Percentiles rank a stretch among this genome's conserved stretches.
Evolutionary conservation across 1,284 basidiomycete genomes (phyloP).

Genomic region (Laetiporus sulphureus): DNA sequence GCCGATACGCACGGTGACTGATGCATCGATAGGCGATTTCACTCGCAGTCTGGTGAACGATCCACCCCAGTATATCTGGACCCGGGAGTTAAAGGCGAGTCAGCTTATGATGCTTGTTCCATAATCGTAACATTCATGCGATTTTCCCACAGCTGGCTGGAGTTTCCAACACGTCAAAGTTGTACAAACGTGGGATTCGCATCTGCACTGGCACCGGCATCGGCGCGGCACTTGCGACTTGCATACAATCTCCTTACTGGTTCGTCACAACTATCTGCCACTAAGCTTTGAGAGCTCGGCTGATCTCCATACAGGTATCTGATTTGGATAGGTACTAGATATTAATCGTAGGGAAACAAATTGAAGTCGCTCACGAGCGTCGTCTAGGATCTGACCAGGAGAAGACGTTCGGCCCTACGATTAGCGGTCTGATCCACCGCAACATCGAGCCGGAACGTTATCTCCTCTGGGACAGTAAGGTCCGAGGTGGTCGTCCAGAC

Average conservation of each 20-base stretch:
- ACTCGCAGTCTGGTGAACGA: constrained; percentile 62
- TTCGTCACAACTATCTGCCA: constrained; percentile 25
- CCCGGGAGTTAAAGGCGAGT: constrained; percentile 62
- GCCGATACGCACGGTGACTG: not conserved
- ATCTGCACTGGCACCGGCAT: constrained; percentile 76
- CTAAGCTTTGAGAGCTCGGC: constrained; percentile 1
- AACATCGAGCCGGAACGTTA: constrained; percentile 63
- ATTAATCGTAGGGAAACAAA: constrained; percentile 3
- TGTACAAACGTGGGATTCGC: constrained; percentile 71
- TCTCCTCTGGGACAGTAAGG: constrained; percentile 68
- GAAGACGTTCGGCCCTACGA: constrained; percentile 73
- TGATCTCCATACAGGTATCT: constrained; percentile 45
- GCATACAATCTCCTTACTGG: constrained; percentile 66
- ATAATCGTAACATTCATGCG: constrained; percentile 1
- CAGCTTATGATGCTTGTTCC: not conserved
- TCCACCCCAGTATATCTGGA: constrained; percentile 64
- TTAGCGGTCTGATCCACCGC: constrained; percentile 58
- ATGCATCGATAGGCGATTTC: constrained; percentile 47
- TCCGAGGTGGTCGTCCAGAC: constrained; percentile 64
- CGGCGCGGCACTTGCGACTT: constrained; percentile 69
- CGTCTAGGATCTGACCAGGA: constrained; percentile 64
- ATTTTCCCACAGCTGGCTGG: constrained; percentile 58
- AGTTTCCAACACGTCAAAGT: constrained; percentile 68
- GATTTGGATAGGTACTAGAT: constrained; percentile 62
- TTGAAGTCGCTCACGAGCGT: not conserved